Evolutionary conservation across 1,139 yeast genomes (phyloP).

Genomic region (Taphrina pruni): DNA sequence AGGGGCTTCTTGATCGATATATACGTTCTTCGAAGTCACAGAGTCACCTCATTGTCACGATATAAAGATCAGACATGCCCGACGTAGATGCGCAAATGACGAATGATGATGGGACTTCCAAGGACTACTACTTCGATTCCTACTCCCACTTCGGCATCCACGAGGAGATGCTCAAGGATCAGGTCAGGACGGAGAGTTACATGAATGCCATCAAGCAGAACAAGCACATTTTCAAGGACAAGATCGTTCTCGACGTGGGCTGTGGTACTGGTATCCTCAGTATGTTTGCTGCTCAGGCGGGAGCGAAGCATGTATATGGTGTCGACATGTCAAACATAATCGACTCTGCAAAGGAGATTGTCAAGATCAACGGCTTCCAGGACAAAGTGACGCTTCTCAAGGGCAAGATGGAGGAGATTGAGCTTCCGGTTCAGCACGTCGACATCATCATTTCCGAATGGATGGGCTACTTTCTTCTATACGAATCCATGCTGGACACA

Average conservation of each 20-base stretch:
- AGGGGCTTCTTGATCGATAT: not conserved
- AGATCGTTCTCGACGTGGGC: slow-evolving; percentile 61
- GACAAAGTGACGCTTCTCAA: slow-evolving; percentile 87
- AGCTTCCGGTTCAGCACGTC: slow-evolving; percentile 74
- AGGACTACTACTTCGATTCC: slow-evolving; percentile 58
- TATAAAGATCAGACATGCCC: not conserved
- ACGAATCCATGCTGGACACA: slow-evolving; percentile 97
- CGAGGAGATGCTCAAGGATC: slow-evolving; percentile 65
- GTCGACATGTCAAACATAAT: slow-evolving; percentile 93
- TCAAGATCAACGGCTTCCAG: slow-evolving; percentile 78
- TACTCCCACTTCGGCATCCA: slow-evolving; percentile 65
- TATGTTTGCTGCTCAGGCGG: slow-evolving; percentile 67
- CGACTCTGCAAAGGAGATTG: slow-evolving; percentile 88
- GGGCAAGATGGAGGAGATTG: slow-evolving; percentile 95
- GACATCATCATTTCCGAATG: slow-evolving; percentile 97
- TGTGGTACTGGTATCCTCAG: slow-evolving; percentile 68
- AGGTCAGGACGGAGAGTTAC: slow-evolving; percentile 61
- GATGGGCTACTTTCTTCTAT: slow-evolving; percentile 98
- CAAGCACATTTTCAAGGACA: slow-evolving; percentile 61
- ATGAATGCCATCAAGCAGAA: slow-evolving; percentile 63
- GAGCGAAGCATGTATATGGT: slow-evolving; percentile 63
- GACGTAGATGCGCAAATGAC: slow-evolving; percentile 21
- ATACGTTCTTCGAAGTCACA: too few species aligned
- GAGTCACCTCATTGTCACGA: too few species aligned
- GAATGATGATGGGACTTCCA: slow-evolving; percentile 46